Evolutionary conservation across 345 rosid species (phyloP), one percentile per base, ranked within the genome.

Genomic region (Moricandia arvensis): DNA sequence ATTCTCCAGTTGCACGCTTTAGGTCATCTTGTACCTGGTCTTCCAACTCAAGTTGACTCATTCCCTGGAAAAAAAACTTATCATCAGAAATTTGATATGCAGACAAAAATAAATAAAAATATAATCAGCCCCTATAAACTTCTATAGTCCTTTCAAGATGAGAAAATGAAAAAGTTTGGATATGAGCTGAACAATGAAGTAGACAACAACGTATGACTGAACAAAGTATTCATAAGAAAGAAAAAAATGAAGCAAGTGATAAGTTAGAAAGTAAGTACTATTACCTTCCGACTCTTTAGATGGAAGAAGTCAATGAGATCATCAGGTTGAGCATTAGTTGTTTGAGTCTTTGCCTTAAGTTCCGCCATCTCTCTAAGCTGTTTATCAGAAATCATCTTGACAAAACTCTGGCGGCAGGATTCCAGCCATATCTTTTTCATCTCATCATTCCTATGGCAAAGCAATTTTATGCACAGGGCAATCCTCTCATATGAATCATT

Each of bases 41-140:
- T 85, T 95, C 99, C 89, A 95, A 83, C 79, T 95, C 99, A 68
- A 95, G 92, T 84, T 89, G 99, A 81, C 99, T 95, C 99, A 95
- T 95, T 60, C 99, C 99, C 99, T 95, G 85, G 18, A 69, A 47
- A 47, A 57, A 45, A 45, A 49, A 59, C 54, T 37, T 38, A 65
- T 15, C 4, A 53, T 75, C 37, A 65, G 68, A 41, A 57, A 5
- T 26, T 63, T 63, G 24, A 66, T 66, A 16, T 66, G 15, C 58
- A 2, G 35, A 17, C 67, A 5, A 2, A 26, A 9, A 13, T 13
- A 43, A 4, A 5, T 38, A 31, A 7, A 41, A 17, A 33, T 33
- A 54, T 38, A 55, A 58, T 43, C 49, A 21, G 66, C 16, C n/a
- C 15, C 15, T 31, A 30, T 38, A 58, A 49, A 34, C 62, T 45